Conservation (phyloP, 2,329 filamentous ascomycete genomes). For the Neofusicoccum kwambonambiense region DNA sequence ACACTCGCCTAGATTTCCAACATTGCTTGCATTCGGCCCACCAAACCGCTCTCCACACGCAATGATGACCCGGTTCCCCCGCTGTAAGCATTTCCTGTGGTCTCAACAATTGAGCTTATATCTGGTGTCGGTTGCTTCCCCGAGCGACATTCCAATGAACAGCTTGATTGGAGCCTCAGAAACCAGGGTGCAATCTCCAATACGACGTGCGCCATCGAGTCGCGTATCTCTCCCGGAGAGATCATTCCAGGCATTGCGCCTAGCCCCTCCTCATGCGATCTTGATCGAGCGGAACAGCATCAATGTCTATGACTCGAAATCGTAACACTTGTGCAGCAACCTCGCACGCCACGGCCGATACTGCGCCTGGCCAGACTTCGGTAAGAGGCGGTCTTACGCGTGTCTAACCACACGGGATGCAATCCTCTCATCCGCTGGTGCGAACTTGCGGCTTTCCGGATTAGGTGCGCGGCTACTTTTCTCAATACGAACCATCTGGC, state of each 20-base stretch:
- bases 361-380: not conserved
- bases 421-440: not conserved
- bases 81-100: not conserved
- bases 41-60: not conserved
- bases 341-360: not conserved
- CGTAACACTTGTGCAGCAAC: not conserved
- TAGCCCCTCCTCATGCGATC: not conserved
- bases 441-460: not conserved
- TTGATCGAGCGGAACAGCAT: not conserved
- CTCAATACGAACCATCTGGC: not conserved
- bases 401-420: not conserved
- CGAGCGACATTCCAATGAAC: not conserved
- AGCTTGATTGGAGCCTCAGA: too few species aligned
- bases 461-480: not conserved
- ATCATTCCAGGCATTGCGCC: not conserved
- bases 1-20: not conserved
- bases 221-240: not conserved
- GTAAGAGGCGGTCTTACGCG: not conserved
- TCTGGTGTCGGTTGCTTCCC: not conserved
- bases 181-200: too few species aligned
- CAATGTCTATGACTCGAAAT: not conserved
- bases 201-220: not conserved
- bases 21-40: not conserved
- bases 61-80: not conserved
- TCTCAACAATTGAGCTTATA: not conserved